Conservation (phyloP, 257 asterid genomes). For the Asclepias syriaca region DNA sequence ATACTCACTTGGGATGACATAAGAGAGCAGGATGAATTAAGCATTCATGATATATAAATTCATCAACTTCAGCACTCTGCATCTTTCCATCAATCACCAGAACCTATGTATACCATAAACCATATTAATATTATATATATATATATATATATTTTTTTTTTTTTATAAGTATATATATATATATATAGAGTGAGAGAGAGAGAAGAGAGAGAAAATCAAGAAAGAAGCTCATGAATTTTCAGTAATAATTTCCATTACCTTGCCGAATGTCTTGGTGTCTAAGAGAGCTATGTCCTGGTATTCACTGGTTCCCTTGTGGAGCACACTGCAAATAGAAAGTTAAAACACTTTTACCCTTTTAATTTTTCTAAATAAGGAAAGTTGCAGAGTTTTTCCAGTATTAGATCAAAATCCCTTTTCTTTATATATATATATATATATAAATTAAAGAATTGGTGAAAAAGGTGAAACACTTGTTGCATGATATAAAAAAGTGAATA, state of each 20-base stretch:
- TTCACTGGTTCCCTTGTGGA: constrained; percentile 84
- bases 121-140: background rate
- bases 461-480: background rate
- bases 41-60: constrained; percentile 92
- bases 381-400: background rate
- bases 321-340: constrained; percentile 41
- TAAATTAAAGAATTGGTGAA: background rate
- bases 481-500: background rate
- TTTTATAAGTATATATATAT: background rate
- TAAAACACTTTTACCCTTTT: constrained; percentile 1
- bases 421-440: too few species aligned
- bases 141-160: too few species aligned
- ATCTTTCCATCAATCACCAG: constrained; percentile 98
- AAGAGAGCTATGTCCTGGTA: constrained; percentile 90
- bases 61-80: constrained; percentile 99
- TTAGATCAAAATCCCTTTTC: background rate
- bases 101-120: constrained; percentile 31
- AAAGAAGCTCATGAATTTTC: background rate
- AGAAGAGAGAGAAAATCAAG: background rate
- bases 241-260: constrained; percentile 34
- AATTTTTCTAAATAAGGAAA: background rate
- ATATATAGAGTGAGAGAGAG: too few species aligned
- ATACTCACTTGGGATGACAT: constrained; percentile 74
- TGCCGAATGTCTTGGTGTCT: constrained; percentile 89
- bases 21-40: constrained; percentile 92